Conservation (phyloP, 352 stramenopile genomes). For the Peronosclerospora sorghi region DNA sequence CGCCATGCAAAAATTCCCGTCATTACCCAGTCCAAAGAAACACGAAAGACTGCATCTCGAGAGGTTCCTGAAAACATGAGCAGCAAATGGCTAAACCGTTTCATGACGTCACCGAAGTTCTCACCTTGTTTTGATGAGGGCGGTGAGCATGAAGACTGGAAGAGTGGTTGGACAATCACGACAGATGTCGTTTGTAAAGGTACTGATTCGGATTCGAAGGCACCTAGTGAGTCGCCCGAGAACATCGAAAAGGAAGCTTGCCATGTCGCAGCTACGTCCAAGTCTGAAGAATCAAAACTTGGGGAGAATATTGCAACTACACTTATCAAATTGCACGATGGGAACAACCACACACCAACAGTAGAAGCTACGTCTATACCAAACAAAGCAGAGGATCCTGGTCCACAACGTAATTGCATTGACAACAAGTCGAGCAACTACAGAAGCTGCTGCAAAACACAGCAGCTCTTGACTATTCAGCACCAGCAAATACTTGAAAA, state of each 20-base stretch:
- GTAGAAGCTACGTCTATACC: background rate
- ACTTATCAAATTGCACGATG: conserved; percentile 2
- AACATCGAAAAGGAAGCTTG: conserved; percentile 1
- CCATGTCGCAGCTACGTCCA: background rate
- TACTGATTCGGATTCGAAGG: conserved; percentile 2
- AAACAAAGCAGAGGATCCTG: conserved; percentile 4
- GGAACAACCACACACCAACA: background rate
- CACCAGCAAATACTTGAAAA: conserved; percentile 74
- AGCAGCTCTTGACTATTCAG: conserved; percentile 56
- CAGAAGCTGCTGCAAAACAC: conserved; percentile 47
- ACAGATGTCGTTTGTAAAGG: conserved; percentile 5
- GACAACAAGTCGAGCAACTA: conserved; percentile 10
- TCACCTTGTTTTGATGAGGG: conserved; percentile 1
- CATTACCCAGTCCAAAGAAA: conserved; percentile 1
- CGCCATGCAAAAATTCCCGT: conserved; percentile 23
- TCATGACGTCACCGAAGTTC: background rate
- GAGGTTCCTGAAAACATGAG: background rate
- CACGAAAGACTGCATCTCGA: background rate
- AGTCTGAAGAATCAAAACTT: background rate
- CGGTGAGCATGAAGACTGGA: conserved; percentile 6
- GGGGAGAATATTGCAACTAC: conserved; percentile 1
- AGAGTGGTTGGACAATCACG: conserved; percentile 21
- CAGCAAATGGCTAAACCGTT: conserved; percentile 1
- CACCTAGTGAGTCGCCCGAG: conserved; percentile 1
- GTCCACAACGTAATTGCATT: conserved; percentile 2